Base-by-base conservation (phyloP, 352 stramenopile genomes). In the Aphanomyces stellatus region DNA sequence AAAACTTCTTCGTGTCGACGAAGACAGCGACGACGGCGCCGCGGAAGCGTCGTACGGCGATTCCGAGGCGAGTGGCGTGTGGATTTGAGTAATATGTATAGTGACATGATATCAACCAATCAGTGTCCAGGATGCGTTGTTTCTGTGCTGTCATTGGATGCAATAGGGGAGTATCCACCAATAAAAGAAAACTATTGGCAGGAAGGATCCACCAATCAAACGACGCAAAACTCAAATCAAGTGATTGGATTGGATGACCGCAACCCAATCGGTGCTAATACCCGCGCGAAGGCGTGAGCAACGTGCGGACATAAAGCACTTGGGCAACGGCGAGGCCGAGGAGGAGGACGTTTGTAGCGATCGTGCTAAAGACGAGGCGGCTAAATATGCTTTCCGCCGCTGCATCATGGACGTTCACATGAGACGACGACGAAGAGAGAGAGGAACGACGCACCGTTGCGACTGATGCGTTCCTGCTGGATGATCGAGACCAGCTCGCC, bases 21-120 rank as follows among this genome's bases (percentile, higher is more conserved):
- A 61, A 42, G 53, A 46, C n/a, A 8, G n/a, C 53, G 53, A 61
- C 3, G 55, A 33, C 4, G 55, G 13, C 51, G 27, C 27, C 25
- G 13, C 51, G 8, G 22, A 30, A 13, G 51, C 30, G 11, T 13
- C 24, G 30, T 25, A 63, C 31, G 40, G 49, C 19, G 40, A 43
- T 13, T 49, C 55, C n/a, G 55, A 63, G 31, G 55, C 55, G 33
- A 63, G 55, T 31, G 55, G 55, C 35, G 55, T 63, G 33, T 63
- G 55, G 55, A 63, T 63, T 49, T 63, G 42, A 61, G 17, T 43
- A 43, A 43, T 17, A 17, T 43, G 17, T 17, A 43, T 43, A 43
- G 8, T 43, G 8, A 17, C 8, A 43, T 17, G 17, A 43, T 43
- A 43, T 17, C 17, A 43, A 43, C 37, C 8, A 17, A 43, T 43